Evolutionary conservation across 495 filamentous ascomycete species (phyloP), one percentile per base, ranked within the genome.

Genomic region (Daldinia loculata): DNA sequence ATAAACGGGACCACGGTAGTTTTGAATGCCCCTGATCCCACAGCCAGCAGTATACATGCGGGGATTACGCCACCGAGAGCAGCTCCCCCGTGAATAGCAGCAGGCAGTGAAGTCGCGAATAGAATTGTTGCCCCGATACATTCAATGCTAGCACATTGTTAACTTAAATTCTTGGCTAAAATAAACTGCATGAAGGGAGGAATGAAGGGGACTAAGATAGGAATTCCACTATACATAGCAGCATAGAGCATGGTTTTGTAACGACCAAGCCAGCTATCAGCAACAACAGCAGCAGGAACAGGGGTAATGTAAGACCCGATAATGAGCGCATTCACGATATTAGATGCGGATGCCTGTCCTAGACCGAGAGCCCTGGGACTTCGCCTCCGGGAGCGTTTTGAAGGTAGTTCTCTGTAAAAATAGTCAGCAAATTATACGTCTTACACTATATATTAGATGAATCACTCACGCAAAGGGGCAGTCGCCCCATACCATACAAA

Each of bases 401-500:
- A 19, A 70, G 36, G 39, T 70, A 70, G 22, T 70, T 66, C 24
- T 70, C 61, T 70, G 3, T 15, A n/a, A 51, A 41, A 41, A 48
- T 7, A 19, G 50, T 67, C 12, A 67, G 57, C 38, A 2, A 45
- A 32, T 14, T n/a, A 29, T 17, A 29, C 17, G 36, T n/a, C 26
- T 14, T 19, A 1, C 8, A 8, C 26, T 19, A 12, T 12, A 55
- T 3, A 19, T n/a, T 36, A 17, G 4, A 19, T 14, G n/a, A 19
- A 61, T 24, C 14, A 65, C 67, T 70, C 48, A 70, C 67, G 67
- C 29, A 60, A 56, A 45, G 61, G 67, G 19, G 56, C 11, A 15
- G 67, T 70, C 5, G 66, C 60, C 26, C 66, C 59, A 36, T 69
- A 69, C 59, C 52, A 69, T 29, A 61, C 67, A 65, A 69, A 63